These are phyloP conservation scores for Phascolomyces articulosus DNA, from an alignment of 371 early-diverging fungal genomes.

Conservation along the genomic window DNA sequence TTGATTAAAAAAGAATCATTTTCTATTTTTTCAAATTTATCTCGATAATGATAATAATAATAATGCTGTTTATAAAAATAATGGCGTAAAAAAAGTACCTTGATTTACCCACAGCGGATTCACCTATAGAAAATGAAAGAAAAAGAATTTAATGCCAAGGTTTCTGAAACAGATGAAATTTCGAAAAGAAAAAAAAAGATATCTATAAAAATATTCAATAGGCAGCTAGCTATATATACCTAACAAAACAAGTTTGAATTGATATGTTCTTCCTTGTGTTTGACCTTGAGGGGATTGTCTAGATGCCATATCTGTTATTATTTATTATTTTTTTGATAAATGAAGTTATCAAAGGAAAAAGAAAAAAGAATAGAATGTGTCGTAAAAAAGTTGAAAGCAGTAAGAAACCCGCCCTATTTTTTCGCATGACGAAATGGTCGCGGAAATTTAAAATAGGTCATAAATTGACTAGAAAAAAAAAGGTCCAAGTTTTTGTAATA, in stretches of 20 bases:
- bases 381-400: no score
- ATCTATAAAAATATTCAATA: background rate
- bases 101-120: slow-evolving; percentile 90
- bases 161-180: background rate
- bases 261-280: slow-evolving; percentile 62
- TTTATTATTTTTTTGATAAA: background rate
- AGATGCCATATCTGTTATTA: slow-evolving; percentile 22
- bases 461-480: no score
- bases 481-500: no score
- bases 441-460: no score
- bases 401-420: no score
- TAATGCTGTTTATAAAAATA: background rate
- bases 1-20: no score
- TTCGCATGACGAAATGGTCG: no score
- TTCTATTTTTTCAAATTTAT: no score
- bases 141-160: background rate
- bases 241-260: slow-evolving; percentile 82
- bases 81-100: slow-evolving; percentile 51
- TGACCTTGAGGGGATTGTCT: slow-evolving; percentile 35
- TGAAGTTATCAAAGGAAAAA: no score
- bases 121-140: slow-evolving; percentile 55
- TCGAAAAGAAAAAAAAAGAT: background rate
- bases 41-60: background rate
- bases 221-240: slow-evolving; percentile 51
- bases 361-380: background rate